Conservation (phyloP, 768 basidiomycete species). For the Leccinellum albellum region DNA sequence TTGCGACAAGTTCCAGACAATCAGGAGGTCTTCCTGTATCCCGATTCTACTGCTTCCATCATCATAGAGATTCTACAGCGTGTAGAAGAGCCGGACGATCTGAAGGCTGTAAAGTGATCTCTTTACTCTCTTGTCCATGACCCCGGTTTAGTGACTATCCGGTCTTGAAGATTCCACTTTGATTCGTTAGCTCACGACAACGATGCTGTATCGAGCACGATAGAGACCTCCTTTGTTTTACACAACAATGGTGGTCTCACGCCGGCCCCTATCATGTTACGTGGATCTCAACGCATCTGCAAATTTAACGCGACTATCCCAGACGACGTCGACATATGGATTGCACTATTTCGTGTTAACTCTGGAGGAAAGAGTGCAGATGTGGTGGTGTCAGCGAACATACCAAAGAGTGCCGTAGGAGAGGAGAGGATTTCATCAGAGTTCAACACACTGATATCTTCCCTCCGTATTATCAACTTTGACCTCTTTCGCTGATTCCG, state of each 20-base stretch:
- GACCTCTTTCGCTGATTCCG: conserved; percentile 57
- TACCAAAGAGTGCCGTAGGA: conserved; percentile 54
- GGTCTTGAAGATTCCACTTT: conserved; percentile 75
- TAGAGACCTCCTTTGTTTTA: conserved; percentile 41
- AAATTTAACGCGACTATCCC: conserved; percentile 67
- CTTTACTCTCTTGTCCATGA: conserved; percentile 1
- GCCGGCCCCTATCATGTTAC: conserved; percentile 57
- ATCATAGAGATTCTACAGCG: conserved; percentile 81
- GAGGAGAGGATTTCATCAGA: conserved; percentile 36
- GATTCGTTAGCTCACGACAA: conserved; percentile 91
- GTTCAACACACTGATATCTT: conserved; percentile 52
- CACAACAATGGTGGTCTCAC: conserved; percentile 46
- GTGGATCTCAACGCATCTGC: conserved; percentile 64
- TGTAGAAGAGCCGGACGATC: conserved; percentile 53
- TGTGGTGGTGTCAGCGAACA: conserved; percentile 80
- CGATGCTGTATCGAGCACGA: conserved; percentile 48
- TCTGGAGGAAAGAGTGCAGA: conserved; percentile 58
- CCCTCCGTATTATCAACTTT: conserved; percentile 66
- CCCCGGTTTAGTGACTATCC: conserved; percentile 3
- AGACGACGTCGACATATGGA: conserved; percentile 71
- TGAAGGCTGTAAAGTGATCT: conserved; percentile 68
- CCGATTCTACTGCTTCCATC: conserved; percentile 64
- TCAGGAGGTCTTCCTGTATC: conserved; percentile 88
- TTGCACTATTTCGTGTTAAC: conserved; percentile 79
- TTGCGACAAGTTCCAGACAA: conserved; percentile 88